A percentile compares a stretch with the other conserved stretches of the same genome.
phyloP scores from a whole-genome alignment of 306 rosid genomes.

The Acacia melanoxylon region DNA sequence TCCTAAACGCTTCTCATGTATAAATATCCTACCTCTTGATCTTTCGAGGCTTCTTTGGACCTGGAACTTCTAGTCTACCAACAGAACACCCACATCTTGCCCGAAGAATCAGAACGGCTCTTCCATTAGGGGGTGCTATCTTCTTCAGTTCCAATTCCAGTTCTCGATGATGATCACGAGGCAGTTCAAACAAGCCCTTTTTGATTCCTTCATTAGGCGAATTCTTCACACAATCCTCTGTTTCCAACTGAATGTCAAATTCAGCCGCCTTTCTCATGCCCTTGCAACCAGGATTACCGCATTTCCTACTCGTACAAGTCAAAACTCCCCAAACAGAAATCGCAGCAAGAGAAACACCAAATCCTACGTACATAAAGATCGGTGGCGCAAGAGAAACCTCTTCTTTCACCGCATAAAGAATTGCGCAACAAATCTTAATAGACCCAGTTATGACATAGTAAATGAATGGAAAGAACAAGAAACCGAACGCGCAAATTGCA shows the following conservation, averaged over 20 bases:
- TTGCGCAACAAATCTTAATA: slow-evolving; percentile 30
- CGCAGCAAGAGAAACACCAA: slow-evolving; percentile 61
- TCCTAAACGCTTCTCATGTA: slow-evolving; percentile 14
- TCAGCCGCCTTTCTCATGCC: slow-evolving; percentile 84
- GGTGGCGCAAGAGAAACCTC: slow-evolving; percentile 70
- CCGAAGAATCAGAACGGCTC: slow-evolving; percentile 81
- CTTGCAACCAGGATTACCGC: slow-evolving; percentile 84
- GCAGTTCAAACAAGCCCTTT: slow-evolving; percentile 81
- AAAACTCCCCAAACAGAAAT: slow-evolving; percentile 74
- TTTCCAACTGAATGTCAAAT: slow-evolving; percentile 91
- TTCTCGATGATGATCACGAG: slow-evolving; percentile 85
- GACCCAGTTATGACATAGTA: slow-evolving; percentile 43
- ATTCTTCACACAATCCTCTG: slow-evolving; percentile 94
- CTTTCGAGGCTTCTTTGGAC: slow-evolving; percentile 70
- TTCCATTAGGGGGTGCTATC: slow-evolving; percentile 94
- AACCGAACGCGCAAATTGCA: slow-evolving; percentile 64
- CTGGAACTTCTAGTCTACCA: slow-evolving; percentile 96
- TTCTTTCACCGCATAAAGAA: slow-evolving; percentile 56
- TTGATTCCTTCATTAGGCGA: slow-evolving; percentile 58
- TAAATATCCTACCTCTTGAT: slow-evolving; percentile 77
- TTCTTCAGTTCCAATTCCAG: slow-evolving; percentile 93
- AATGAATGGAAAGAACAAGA: slow-evolving; percentile 66
- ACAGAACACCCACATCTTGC: slow-evolving; percentile 97
- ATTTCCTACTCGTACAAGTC: slow-evolving; percentile 60
- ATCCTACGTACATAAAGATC: slow-evolving; percentile 66